Conservation (phyloP, 2,329 filamentous ascomycete genomes). For the Venturia aucupariae region DNA sequence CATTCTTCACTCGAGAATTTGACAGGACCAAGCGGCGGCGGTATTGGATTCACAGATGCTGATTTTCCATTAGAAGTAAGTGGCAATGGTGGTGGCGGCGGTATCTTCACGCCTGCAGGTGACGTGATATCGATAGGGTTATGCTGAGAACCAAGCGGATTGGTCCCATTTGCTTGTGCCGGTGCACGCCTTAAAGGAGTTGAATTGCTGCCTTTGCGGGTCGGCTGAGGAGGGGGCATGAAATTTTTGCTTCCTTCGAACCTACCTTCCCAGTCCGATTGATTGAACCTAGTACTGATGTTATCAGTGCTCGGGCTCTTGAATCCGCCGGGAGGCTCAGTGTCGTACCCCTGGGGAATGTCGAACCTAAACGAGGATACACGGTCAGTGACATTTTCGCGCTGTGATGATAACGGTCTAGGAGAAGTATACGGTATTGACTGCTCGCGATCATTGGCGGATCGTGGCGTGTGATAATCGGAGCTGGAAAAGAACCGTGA, state of each 20-base stretch:
- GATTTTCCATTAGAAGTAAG: background rate
- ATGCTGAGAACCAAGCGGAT: background rate
- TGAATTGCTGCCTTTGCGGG: background rate
- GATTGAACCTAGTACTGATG: slow-evolving; percentile 8
- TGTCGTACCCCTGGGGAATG: background rate
- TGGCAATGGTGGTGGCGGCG: slow-evolving; percentile 8
- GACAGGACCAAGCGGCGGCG: background rate
- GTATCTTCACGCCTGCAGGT: slow-evolving; percentile 5
- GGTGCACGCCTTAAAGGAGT: background rate
- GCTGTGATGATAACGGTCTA: background rate
- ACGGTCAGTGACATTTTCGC: background rate
- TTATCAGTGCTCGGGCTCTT: slow-evolving; percentile 11
- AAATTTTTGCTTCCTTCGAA: slow-evolving; percentile 13
- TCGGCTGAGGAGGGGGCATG: slow-evolving; percentile 6
- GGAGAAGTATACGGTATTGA: background rate
- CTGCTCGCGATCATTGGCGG: background rate
- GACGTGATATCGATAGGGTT: slow-evolving; percentile 10
- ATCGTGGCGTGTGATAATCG: background rate
- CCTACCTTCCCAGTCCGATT: slow-evolving; percentile 9
- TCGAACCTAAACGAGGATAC: background rate
- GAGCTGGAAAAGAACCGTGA: background rate
- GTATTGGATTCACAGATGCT: background rate
- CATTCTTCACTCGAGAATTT: slow-evolving; percentile 13
- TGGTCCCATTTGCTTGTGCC: background rate
- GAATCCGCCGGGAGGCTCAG: background rate